Percentiles rank a stretch among this genome's conserved stretches.
These are phyloP conservation scores for Wolfiporia cocos DNA, from an alignment of 1,284 basidiomycete species.

Conservation along the genomic window DNA sequence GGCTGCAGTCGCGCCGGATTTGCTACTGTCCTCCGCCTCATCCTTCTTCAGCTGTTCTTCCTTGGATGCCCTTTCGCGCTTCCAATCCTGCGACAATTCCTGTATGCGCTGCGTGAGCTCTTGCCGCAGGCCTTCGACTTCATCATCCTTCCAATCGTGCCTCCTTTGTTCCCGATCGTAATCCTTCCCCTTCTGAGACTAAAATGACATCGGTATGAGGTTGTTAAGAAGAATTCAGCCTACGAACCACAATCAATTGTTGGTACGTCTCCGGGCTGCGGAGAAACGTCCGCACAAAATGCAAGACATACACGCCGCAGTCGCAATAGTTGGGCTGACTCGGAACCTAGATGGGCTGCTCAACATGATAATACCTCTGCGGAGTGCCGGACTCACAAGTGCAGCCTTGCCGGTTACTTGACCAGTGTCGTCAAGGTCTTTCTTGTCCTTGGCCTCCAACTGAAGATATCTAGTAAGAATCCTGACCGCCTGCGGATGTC, in stretches of 20 bases:
- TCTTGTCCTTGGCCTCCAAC: slow-evolving; percentile 80
- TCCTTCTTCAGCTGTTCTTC: slow-evolving; percentile 25
- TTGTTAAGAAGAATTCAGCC: slow-evolving; percentile 1
- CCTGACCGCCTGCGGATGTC: slow-evolving; percentile 60
- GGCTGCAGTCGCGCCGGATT: slow-evolving; percentile 25
- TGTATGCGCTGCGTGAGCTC: slow-evolving; percentile 27
- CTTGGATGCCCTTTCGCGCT: slow-evolving; percentile 27
- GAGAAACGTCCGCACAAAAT: slow-evolving; percentile 73
- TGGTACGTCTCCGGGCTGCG: slow-evolving; percentile 41
- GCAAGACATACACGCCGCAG: slow-evolving; percentile 81
- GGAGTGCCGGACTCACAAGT: slow-evolving; percentile 36
- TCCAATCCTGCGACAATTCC: slow-evolving; percentile 38
- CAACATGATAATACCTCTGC: too few species aligned
- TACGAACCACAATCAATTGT: slow-evolving; percentile 42
- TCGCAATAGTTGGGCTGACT: slow-evolving; percentile 81
- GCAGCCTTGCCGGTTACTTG: slow-evolving; percentile 39
- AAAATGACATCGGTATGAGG: slow-evolving; percentile 1
- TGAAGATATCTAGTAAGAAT: slow-evolving; percentile 66
- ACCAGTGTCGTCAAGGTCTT: slow-evolving; percentile 34
- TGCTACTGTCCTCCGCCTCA: slow-evolving; percentile 15
- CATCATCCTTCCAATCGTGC: slow-evolving; percentile 41
- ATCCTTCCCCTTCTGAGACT: slow-evolving; percentile 19
- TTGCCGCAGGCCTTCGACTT: slow-evolving; percentile 29
- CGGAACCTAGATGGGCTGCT: slow-evolving; percentile 64
- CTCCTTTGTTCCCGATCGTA: slow-evolving; percentile 27